Evolutionary conservation across 805 yeast genomes (phyloP).

Genomic region (Candida silvicultrix): DNA sequence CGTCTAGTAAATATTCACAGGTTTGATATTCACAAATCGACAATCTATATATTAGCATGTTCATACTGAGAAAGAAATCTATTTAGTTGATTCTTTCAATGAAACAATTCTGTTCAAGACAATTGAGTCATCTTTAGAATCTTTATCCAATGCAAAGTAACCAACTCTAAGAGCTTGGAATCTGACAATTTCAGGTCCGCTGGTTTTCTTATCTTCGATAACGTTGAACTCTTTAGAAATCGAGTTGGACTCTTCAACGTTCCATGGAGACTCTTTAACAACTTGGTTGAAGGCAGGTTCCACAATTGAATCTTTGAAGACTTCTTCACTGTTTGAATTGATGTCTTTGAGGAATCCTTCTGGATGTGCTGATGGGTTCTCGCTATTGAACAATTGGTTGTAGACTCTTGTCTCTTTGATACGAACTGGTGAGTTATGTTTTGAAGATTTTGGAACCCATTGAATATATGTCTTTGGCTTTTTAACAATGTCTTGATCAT

Average conservation of each 20-base stretch:
- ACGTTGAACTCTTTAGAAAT: constrained; percentile 60
- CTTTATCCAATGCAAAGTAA: constrained; percentile 87
- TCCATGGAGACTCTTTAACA: constrained; percentile 68
- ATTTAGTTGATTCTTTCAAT: constrained; percentile 66
- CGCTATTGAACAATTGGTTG: constrained; percentile 82
- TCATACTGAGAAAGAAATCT: too few relatives aligned
- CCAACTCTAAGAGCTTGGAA: constrained; percentile 98
- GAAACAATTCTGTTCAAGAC: constrained; percentile 90
- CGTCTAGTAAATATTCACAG: too few relatives aligned
- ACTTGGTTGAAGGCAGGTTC: constrained; percentile 75
- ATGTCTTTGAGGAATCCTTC: constrained; percentile 85
- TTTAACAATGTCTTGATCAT: constrained; percentile 54
- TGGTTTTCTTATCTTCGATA: constrained; percentile 52
- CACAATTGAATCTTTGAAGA: constrained; percentile 58
- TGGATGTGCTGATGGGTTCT: constrained; percentile 84
- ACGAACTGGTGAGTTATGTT: constrained; percentile 54
- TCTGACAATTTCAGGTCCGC: constrained; percentile 75
- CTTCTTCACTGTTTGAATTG: constrained; percentile 70
- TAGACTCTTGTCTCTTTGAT: constrained; percentile 79
- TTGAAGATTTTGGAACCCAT: constrained; percentile 79
- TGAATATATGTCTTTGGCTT: constrained; percentile 93
- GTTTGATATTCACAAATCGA: too few relatives aligned
- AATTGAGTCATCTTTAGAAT: constrained; percentile 52
- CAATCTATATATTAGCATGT: too few relatives aligned
- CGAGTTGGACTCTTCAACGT: constrained; percentile 47